A percentile compares a stretch with the other conserved stretches of the same genome.
Conservation (phyloP, 805 yeast species). For the Wickerhamomyces sydowiorum region DNA sequence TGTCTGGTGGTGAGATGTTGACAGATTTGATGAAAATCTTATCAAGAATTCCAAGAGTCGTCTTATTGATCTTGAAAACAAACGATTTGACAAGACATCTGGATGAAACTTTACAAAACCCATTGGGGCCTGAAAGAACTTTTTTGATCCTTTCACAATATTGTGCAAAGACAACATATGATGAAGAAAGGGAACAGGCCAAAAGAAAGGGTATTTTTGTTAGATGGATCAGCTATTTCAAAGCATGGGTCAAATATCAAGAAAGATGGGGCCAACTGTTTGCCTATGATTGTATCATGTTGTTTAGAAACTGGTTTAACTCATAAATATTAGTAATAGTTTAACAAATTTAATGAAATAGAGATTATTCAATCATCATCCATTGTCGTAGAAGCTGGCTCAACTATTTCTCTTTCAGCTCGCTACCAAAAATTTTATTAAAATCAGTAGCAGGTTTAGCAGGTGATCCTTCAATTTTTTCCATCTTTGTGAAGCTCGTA, state of each 20-base stretch:
- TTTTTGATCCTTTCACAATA: conserved; percentile 86
- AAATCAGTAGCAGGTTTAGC: neutral
- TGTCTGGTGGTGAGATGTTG: conserved; percentile 59
- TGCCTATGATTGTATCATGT: conserved; percentile 1
- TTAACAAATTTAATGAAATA: no score
- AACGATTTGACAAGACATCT: conserved; percentile 87
- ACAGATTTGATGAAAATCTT: conserved; percentile 75
- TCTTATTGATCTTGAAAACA: conserved; percentile 81
- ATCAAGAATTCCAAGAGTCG: conserved; percentile 77
- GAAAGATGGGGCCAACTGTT: neutral
- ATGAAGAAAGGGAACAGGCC: conserved; percentile 48
- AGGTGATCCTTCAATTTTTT: conserved; percentile 20
- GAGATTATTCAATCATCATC: no score
- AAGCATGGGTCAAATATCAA: conserved; percentile 1
- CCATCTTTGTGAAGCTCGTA: conserved; percentile 5
- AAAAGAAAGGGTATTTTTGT: neutral
- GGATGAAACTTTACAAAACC: conserved; percentile 77
- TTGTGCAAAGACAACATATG: conserved; percentile 75
- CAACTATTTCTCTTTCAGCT: conserved; percentile 4
- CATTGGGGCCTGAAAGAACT: conserved; percentile 82
- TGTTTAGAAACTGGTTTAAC: conserved; percentile 1
- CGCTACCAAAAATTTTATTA: neutral
- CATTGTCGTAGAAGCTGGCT: no score
- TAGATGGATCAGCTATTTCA: neutral
- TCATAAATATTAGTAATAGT: neutral